Base-by-base conservation (phyloP, 371 early-diverging fungal species). In the Apophysomyces sp. region DNA sequence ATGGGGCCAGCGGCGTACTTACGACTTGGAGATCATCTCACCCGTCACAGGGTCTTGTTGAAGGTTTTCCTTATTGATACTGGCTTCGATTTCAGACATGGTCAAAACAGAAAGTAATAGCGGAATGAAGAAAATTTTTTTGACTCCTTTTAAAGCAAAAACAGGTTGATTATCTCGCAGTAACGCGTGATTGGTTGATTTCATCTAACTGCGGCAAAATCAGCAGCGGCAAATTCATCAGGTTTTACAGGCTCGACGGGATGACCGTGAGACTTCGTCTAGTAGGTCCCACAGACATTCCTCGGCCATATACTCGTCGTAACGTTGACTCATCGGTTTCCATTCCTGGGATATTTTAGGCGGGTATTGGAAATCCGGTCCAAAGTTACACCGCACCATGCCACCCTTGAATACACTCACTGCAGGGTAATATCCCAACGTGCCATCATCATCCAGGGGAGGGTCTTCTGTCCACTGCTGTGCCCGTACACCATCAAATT, bases 21-120 rank as follows among this genome's bases (percentile, higher is more conserved):
- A 93, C 95, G 81, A 84, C 89, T 98, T 98, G 75, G 97, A 97
- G 69, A 98, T 86, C 89, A 88, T 89, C 81, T 97, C 97, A 36
- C 95, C 95, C 30, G 98, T 96, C 32, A 88, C 93, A 63, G 88
- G 87, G 68, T 98, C 98, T 74, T 86, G 72, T 75, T 90, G 73
- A 57, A 92, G 87, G 69, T 80, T 80, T 82, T 94, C 94, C 59
- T 76, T 80, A 29, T 71, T 69, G 57, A 69, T 67, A 26, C 67
- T 61, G 37, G 66, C 62, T 40, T 60, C 57, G 32, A 34, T 34
- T 57, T 51, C 65, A 57, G 63, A 52, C 66, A 65, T 65, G n/a
- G 49, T 57, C 51, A 53, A 57, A 56, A 41, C 18, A 40, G 24
- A 40, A 41, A 41, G 11, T 40, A 58, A 39, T 44, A 21, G 49